Base-by-base conservation (phyloP, 495 filamentous ascomycete species). In the Penicillium flavigenum region DNA sequence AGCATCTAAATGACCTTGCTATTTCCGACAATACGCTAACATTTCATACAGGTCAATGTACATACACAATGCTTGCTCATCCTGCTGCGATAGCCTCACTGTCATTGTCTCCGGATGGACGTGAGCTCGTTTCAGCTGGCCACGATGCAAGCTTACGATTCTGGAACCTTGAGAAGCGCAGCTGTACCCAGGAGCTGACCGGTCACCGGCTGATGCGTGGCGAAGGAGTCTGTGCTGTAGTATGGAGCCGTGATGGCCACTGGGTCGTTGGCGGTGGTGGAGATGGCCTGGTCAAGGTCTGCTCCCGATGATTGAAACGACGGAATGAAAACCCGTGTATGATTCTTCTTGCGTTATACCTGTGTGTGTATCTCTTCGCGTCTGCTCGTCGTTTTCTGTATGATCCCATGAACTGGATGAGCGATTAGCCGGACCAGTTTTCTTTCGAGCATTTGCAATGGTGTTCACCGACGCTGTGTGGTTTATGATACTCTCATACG, bases 251-350 rank as follows among this genome's bases (percentile, higher is more conserved):
- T 60, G 94, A 98, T 63, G 92, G 93, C 36, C 81, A 89, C 57
- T 92, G 91, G 88, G 92, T 98, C 38, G 91, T 98, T 56, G 91
- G 89, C 60, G 95, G 86, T 10, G 94, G 94, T 19, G 94, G 94
- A n/a, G 94, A 98, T 69, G 95, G 94, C 3, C 86, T 96, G 19
- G 94, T 96, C 44, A 98, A 97, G 78, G 94, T 98, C 54, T 96
- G 96, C 80, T 86, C 88, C 42, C 73, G 86, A 71, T 86, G 62
- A 72, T 52, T 56, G 54, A 55, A 46, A 68, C 55, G 57, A 65
- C 50, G 59, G 64, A 63, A 66, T 44, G 65, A 61, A 48, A 61
- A 44, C 58, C 60, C 62, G 63, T 76, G 72, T 75, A 75, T 72
- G 68, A 75, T 70, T 60, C 59, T 63, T 64, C 47, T 54, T 32